phyloP scores from a whole-genome alignment of 495 filamentous ascomycete species.

The Xylaria sp. region DNA sequence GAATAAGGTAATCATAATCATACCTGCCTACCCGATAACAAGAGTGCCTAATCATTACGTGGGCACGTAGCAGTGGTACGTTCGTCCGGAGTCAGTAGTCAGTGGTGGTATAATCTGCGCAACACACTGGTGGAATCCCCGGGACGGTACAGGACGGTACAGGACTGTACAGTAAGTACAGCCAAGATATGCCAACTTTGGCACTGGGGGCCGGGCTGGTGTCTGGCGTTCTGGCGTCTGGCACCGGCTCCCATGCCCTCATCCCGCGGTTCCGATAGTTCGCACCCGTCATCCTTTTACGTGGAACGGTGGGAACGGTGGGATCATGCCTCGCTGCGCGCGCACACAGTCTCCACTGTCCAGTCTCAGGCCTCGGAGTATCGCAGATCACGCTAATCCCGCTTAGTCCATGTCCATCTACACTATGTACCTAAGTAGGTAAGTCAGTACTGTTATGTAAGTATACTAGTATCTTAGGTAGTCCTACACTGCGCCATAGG shows the following conservation, averaged over 20 bases:
- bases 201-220: not conserved
- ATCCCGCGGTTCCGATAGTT: constrained; percentile 22
- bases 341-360: too few relatives aligned
- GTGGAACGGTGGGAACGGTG: constrained; percentile 1
- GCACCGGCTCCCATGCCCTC: constrained; percentile 14
- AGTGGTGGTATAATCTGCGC: too few relatives aligned
- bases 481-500: too few relatives aligned
- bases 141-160: too few relatives aligned
- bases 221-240: too few relatives aligned
- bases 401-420: not conserved
- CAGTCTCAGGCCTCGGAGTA: constrained; percentile 14
- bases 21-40: not conserved
- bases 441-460: too few relatives aligned
- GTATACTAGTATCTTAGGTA: too few relatives aligned
- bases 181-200: too few relatives aligned
- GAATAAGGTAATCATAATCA: not conserved
- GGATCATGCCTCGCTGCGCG: not conserved
- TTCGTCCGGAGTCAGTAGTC: not conserved
- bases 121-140: too few relatives aligned
- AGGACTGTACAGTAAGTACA: not conserved
- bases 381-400: constrained; percentile 22
- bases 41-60: constrained; percentile 15
- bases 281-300: not conserved
- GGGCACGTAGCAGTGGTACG: constrained; percentile 10
- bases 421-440: too few relatives aligned